phyloP scores from a whole-genome alignment of 106 monocot species.

The Dendrobium chrysotoxum region DNA sequence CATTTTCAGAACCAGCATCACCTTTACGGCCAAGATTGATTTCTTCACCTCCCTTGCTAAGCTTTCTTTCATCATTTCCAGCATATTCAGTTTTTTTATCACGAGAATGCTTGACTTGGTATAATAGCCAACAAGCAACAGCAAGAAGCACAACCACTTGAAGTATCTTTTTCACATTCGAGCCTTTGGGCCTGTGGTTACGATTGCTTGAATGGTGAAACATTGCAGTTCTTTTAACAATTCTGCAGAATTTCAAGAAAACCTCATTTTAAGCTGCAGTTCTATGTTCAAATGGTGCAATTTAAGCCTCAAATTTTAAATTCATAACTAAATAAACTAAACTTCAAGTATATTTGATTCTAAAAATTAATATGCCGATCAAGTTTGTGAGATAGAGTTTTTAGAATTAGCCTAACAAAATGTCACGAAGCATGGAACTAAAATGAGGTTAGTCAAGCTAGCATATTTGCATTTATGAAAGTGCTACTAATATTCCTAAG shows the following conservation, averaged over 20 bases:
- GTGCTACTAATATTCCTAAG: too few species aligned
- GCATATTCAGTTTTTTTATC: neutral
- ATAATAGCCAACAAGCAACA: conserved; percentile 9
- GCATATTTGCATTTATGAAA: neutral
- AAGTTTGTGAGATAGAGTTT: too few species aligned
- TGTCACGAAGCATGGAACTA: too few species aligned
- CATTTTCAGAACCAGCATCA: conserved; percentile 12
- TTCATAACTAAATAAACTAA: too few species aligned
- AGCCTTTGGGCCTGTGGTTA: conserved; percentile 5
- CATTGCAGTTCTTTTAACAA: conserved; percentile 4
- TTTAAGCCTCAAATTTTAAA: too few species aligned
- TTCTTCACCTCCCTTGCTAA: conserved; percentile 1
- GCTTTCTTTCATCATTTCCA: conserved; percentile 2
- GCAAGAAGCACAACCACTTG: conserved; percentile 4
- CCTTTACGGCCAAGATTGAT: conserved; percentile 4
- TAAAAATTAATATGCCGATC: too few species aligned
- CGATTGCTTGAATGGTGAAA: conserved; percentile 5
- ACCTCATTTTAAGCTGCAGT: neutral
- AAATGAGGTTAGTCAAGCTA: neutral
- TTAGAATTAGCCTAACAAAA: too few species aligned
- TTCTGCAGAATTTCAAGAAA: neutral
- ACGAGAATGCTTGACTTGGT: conserved; percentile 6
- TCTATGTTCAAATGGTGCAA: neutral
- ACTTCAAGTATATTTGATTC: too few species aligned
- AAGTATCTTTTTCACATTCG: conserved; percentile 7